phyloP scores from a whole-genome alignment of 441 rosid genomes.

The Capsella rubella region DNA sequence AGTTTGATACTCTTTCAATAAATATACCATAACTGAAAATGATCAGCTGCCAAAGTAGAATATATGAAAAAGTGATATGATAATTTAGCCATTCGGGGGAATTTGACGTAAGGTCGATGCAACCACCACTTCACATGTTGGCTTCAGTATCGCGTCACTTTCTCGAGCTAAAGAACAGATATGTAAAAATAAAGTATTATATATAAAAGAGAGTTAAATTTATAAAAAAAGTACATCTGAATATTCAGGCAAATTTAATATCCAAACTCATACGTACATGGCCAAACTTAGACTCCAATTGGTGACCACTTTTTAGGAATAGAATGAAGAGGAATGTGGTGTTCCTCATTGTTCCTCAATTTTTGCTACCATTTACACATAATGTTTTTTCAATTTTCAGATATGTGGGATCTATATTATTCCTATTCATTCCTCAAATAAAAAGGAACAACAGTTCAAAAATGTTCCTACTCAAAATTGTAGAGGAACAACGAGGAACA shows the following conservation, averaged over 20 bases:
- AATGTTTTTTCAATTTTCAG: too few species aligned
- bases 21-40: neutral
- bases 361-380: too few species aligned
- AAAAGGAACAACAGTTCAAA: too few species aligned
- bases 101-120: conserved; percentile 28
- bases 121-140: conserved; percentile 24
- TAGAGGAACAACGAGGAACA: too few species aligned
- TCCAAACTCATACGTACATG: conserved; percentile 13
- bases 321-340: too few species aligned
- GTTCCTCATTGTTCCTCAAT: too few species aligned
- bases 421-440: too few species aligned
- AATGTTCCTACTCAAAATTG: too few species aligned
- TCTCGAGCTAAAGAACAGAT: conserved; percentile 6
- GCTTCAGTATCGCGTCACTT: conserved; percentile 33
- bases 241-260: conserved; percentile 28
- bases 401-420: too few species aligned
- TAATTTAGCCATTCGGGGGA: conserved; percentile 4
- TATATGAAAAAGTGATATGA: conserved; percentile 1
- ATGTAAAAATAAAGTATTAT: neutral
- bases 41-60: neutral
- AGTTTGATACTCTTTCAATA: neutral
- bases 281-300: too few species aligned
- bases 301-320: too few species aligned
- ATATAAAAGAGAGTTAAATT: neutral
- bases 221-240: conserved; percentile 11